Percentiles rank a stretch among this genome's conserved stretches.
These are phyloP conservation scores for Coemansia sp. DNA, from an alignment of 192 early-diverging fungal genomes.

Conservation along the genomic window DNA sequence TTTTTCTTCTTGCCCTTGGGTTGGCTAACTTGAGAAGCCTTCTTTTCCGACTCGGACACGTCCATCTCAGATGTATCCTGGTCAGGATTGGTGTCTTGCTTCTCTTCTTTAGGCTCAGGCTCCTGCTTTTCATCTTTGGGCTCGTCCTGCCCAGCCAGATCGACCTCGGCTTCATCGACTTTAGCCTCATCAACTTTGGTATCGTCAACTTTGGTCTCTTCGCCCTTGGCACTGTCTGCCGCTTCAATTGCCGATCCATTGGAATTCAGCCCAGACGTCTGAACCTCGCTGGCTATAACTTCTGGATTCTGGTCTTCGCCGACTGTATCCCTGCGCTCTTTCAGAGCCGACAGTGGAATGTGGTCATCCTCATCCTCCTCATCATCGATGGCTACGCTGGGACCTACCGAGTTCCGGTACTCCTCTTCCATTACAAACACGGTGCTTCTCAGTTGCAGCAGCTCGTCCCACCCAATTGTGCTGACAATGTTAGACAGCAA, in stretches of 20 bases:
- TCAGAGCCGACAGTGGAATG: slow-evolving; percentile 33
- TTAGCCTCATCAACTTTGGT: not conserved
- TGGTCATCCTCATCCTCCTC: slow-evolving; percentile 40
- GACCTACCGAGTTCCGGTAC: slow-evolving; percentile 63
- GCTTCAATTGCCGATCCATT: not conserved
- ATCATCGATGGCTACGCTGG: slow-evolving; percentile 35
- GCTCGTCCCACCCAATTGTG: slow-evolving; percentile 94
- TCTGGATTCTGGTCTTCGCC: not conserved
- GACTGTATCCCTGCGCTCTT: slow-evolving; percentile 17
- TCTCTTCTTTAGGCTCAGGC: not conserved
- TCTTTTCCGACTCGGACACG: slow-evolving; percentile 13
- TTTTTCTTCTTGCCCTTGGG: slow-evolving; percentile 47
- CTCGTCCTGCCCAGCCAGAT: not conserved
- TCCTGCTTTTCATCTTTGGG: not conserved
- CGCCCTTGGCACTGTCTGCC: slow-evolving; percentile 10
- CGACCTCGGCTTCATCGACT: not conserved
- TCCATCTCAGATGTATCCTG: not conserved
- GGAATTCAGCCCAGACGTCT: not conserved
- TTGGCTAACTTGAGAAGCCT: slow-evolving; percentile 10
- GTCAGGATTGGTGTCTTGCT: not conserved
- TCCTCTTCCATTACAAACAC: slow-evolving; percentile 99
- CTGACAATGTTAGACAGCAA: slow-evolving; percentile 77
- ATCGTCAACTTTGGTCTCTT: not conserved
- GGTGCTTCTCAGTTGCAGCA: slow-evolving; percentile 77
- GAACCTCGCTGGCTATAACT: slow-evolving; percentile 11